Evolutionary conservation across 164 flowering plant species (phyloP).

Genomic region (Stephania cephalantha): DNA sequence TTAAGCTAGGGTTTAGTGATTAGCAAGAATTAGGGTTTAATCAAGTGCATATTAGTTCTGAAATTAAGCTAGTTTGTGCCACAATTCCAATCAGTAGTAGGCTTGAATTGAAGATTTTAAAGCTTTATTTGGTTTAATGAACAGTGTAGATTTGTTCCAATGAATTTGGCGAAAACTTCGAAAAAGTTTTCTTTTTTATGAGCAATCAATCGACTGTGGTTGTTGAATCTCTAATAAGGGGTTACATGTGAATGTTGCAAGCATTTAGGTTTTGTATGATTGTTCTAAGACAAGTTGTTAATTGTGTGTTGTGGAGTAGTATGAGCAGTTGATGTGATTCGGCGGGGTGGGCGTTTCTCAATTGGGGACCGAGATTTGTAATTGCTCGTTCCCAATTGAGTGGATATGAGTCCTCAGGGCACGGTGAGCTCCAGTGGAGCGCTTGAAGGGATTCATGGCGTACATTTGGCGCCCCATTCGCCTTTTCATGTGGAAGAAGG

Average conservation of each 20-base stretch:
- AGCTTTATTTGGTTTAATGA: no score
- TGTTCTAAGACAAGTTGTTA: not conserved
- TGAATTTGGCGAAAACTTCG: no score
- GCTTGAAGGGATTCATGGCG: constrained; percentile 72
- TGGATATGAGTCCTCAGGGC: constrained; percentile 46
- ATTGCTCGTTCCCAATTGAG: not conserved
- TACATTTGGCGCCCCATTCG: constrained; percentile 55
- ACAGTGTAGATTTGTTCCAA: no score
- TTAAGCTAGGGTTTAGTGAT: no score
- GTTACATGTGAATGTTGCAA: not conserved
- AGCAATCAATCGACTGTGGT: no score
- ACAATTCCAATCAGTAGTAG: no score
- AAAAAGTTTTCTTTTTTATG: no score
- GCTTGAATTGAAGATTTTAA: no score
- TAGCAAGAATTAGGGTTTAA: no score
- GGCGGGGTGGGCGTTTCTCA: not conserved
- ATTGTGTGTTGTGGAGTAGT: constrained; percentile 3
- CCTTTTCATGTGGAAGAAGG: constrained; percentile 52
- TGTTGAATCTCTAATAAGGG: no score
- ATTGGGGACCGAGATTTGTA: not conserved
- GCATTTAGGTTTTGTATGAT: not conserved
- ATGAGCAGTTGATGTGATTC: constrained; percentile 8
- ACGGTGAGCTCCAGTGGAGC: constrained; percentile 25
- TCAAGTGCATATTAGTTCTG: no score
- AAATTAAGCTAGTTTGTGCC: no score